Percentiles rank a stretch among this genome's conserved stretches.
Evolutionary conservation across 177 flowering plant species (phyloP).

Genomic region (Tripterygium wilfordii): DNA sequence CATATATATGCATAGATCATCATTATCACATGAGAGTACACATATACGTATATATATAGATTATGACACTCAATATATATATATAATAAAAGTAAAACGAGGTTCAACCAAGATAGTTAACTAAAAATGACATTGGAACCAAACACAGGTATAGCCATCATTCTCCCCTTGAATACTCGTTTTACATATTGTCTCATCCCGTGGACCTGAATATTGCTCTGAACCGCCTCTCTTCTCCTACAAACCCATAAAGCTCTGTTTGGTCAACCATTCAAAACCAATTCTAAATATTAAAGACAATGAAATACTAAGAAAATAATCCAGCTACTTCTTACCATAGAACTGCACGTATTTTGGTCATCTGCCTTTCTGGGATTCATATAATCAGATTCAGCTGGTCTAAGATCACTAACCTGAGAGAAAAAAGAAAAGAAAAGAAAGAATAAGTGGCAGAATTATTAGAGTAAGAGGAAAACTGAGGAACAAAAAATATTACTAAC

Average conservation of each 20-base stretch:
- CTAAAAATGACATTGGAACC: conserved; percentile 41
- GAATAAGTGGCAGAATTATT: background rate
- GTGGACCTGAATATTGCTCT: conserved; percentile 6
- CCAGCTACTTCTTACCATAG: conserved; percentile 16
- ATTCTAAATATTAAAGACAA: background rate
- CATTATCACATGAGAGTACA: no score
- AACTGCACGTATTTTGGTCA: conserved; percentile 9
- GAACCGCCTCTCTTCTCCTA: conserved; percentile 15
- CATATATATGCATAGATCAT: background rate
- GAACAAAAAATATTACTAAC: conserved; percentile 10
- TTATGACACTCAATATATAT: no score
- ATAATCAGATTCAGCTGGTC: conserved; percentile 8
- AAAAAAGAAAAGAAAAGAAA: background rate
- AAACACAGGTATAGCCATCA: conserved; percentile 23
- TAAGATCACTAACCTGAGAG: conserved; percentile 15
- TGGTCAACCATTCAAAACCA: background rate
- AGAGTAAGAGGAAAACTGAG: background rate
- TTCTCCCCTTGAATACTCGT: no score
- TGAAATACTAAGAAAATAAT: background rate
- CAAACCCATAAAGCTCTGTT: background rate
- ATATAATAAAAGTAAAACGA: background rate
- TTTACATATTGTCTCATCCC: conserved; percentile 6
- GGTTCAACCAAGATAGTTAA: conserved; percentile 25
- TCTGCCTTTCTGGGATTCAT: conserved; percentile 12
- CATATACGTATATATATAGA: no score